Percentiles rank a stretch among this genome's conserved stretches.
Evolutionary conservation across 352 stramenopile species (phyloP).

Genomic region (Paralagenidium karlingii): DNA sequence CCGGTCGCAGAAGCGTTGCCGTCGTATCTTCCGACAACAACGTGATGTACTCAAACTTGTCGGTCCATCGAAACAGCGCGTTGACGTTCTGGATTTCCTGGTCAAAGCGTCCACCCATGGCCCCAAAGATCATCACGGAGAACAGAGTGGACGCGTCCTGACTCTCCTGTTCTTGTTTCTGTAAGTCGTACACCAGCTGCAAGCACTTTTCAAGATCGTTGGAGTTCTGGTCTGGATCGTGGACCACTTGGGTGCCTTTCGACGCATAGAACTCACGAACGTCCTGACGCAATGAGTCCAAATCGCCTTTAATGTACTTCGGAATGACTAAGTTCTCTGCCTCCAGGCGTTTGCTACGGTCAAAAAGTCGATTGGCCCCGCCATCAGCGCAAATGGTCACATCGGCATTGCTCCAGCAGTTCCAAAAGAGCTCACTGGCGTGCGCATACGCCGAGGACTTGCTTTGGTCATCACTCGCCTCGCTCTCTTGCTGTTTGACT

Average conservation of each 20-base stretch:
- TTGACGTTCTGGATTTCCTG: constrained; percentile 96
- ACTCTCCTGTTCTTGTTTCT: constrained; percentile 5
- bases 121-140: constrained; percentile 86
- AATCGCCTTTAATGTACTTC: constrained; percentile 90
- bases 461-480: too few species aligned
- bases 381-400: constrained; percentile 89
- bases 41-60: constrained; percentile 67
- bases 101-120: constrained; percentile 94
- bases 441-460: too few species aligned
- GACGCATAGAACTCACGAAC: constrained; percentile 79
- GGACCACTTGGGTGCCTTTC: constrained; percentile 45
- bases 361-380: constrained; percentile 90
- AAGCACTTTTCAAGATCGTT: constrained; percentile 94
- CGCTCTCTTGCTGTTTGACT: constrained; percentile 10
- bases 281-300: constrained; percentile 87
- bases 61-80: constrained; percentile 82
- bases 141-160: constrained; percentile 16
- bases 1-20: constrained; percentile 63
- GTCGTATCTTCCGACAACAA: constrained; percentile 87
- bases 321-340: constrained; percentile 42
- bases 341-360: constrained; percentile 30
- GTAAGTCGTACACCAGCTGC: constrained; percentile 36
- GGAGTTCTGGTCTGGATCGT: constrained; percentile 80
- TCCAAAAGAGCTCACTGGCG: constrained; percentile 57
- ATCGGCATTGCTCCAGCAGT: constrained; percentile 45